Percentiles rank a stretch among this genome's conserved stretches.
phyloP scores from a whole-genome alignment of 805 yeast genomes.

The Sungouiozyma ichnusensis region DNA sequence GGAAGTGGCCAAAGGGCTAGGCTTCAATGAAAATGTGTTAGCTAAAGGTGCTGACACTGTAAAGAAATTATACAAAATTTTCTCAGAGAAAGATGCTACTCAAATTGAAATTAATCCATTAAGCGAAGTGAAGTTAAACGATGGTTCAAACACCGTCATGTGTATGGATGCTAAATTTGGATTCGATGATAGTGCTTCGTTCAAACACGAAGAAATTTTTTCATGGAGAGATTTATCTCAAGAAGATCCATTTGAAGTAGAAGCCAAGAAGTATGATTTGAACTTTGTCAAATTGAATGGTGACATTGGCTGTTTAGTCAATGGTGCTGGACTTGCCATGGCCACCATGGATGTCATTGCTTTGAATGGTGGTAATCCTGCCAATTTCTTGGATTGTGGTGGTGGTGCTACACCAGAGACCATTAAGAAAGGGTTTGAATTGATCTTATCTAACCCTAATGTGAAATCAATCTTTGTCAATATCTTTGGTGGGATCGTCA shows the following conservation, averaged over 20 bases:
- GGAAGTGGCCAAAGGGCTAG: conserved; percentile 69
- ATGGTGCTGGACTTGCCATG: conserved; percentile 99
- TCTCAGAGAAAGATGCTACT: conserved; percentile 87
- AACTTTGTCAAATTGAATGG: conserved; percentile 98
- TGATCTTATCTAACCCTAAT: conserved; percentile 78
- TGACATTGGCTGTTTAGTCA: conserved; percentile 95
- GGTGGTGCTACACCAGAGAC: conserved; percentile 99
- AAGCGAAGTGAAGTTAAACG: conserved; percentile 64
- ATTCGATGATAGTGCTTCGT: conserved; percentile 92
- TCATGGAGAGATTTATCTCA: conserved; percentile 95
- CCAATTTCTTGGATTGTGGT: conserved; percentile 98
- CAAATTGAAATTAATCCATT: conserved; percentile 98
- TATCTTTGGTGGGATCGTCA: conserved; percentile 98
- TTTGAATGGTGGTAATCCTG: conserved; percentile 97
- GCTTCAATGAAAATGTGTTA: conserved; percentile 67
- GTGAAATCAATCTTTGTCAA: conserved; percentile 95
- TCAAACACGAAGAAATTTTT: conserved; percentile 81
- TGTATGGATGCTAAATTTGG: conserved; percentile 99
- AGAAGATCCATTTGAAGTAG: conserved; percentile 96
- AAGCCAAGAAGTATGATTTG: conserved; percentile 79
- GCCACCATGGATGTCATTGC: conserved; percentile 99
- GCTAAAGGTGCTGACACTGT: conserved; percentile 83
- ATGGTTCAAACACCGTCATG: conserved; percentile 51
- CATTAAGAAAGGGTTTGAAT: conserved; percentile 90
- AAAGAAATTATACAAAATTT: conserved; percentile 79